Evolutionary conservation across 257 asterid genomes (phyloP), one percentile per base, ranked within the genome.

Genomic region (Solanum lycopersicoides): DNA sequence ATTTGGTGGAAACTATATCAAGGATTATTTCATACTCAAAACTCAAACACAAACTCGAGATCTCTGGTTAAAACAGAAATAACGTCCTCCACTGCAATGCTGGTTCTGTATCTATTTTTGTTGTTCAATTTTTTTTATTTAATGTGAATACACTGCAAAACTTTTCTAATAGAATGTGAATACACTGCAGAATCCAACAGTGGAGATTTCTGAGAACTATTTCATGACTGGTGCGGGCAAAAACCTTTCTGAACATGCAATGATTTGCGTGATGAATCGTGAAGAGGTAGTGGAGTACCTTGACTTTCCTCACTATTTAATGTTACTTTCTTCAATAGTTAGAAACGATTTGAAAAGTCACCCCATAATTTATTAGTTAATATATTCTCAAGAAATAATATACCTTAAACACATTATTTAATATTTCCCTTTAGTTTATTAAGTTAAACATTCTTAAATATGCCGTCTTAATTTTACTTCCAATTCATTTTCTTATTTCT

Each of bases 221-320:
- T 93, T 95, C 87, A 50, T 89, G 83, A 93, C 94, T 41, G 98
- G 97, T 83, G 90, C 95, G 44, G 84, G 92, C 92, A 90, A 91
- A 88, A 89, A 92, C 3, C 95, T 93, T 47, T 88, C 91, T 87
- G 87, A 93, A 92, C 80, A 89, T 88, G 88, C 88, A 12, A 86
- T 88, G 87, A 37, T 92, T 87, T 94, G 97, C 86, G 66, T 88
- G 25, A 88, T 93, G 89, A 93, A 92, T 88, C 96, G 87, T 28
- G 42, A 86, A 60, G 92, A 93, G 96, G 97, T 95, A 88, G 71
- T 76, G 30, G 6, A 75, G 9, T 75, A 23, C 7, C 12, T 75
- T 39, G 6, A 60, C 68, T 60, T 4, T 60, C 28, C 68, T 21
- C 12, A 60, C 25, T 21, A 23, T 60, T 74, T 37, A 32, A 35